phyloP scores from a whole-genome alignment of 495 filamentous ascomycete genomes.

The Daldinia concentrica region DNA sequence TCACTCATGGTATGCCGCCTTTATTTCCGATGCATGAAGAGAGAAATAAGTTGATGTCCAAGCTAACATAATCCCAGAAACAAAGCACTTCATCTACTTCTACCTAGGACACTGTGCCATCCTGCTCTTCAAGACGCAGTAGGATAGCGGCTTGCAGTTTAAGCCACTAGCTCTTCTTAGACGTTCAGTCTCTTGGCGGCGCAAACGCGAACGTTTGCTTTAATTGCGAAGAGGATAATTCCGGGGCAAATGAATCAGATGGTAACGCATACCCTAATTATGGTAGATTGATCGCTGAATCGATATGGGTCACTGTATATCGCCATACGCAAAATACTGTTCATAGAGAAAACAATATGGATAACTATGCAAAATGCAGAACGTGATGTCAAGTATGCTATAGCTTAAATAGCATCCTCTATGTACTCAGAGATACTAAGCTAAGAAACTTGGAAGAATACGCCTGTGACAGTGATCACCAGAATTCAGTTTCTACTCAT shows the following conservation, averaged over 20 bases:
- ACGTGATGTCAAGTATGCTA: constrained; percentile 1
- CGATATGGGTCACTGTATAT: constrained; percentile 10
- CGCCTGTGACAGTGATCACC: neutral
- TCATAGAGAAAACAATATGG: constrained; percentile 20
- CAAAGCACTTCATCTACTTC: constrained; percentile 99
- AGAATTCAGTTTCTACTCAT: neutral
- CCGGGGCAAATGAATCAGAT: neutral
- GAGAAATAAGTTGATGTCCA: neutral
- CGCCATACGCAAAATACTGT: constrained; percentile 4
- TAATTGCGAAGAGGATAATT: constrained; percentile 13
- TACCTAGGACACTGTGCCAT: constrained; percentile 99
- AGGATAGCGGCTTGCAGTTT: constrained; percentile 41
- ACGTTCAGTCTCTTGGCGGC: neutral
- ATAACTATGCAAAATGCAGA: constrained; percentile 4
- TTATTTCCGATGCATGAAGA: neutral
- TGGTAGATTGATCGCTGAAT: constrained; percentile 3
- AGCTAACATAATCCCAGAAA: constrained; percentile 68
- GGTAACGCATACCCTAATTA: constrained; percentile 1
- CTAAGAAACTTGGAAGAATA: neutral
- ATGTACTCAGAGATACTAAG: no score
- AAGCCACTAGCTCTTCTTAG: neutral
- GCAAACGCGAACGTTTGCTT: neutral
- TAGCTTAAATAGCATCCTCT: neutral
- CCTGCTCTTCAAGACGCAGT: constrained; percentile 99
- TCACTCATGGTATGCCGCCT: constrained; percentile 83